phyloP scores from a whole-genome alignment of 2,329 filamentous ascomycete species.

The Xylariaceae sp. region DNA sequence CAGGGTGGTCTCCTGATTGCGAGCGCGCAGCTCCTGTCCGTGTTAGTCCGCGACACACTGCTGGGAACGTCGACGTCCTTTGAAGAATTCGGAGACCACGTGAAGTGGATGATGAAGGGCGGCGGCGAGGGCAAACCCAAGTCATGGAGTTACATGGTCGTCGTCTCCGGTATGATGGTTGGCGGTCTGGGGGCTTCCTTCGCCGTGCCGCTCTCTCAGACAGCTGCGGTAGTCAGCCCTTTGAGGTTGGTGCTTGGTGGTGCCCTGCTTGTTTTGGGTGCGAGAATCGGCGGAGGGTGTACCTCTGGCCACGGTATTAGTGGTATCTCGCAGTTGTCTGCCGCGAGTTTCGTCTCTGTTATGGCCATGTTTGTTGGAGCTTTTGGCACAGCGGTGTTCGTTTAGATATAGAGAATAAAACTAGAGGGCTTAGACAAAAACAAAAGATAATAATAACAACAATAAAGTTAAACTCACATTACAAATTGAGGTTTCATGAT shows the following conservation, averaged over 20 bases:
- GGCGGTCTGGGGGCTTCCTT: slow-evolving; percentile 40
- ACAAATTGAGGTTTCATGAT: background rate
- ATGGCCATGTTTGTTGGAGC: slow-evolving; percentile 52
- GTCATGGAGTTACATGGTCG: slow-evolving; percentile 42
- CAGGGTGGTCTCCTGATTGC: slow-evolving; percentile 56
- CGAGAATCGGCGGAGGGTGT: slow-evolving; percentile 59
- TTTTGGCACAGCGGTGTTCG: slow-evolving; percentile 25
- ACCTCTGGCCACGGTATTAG: slow-evolving; percentile 65
- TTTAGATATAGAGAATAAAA: slow-evolving; percentile 6
- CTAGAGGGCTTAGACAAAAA: background rate
- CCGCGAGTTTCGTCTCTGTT: slow-evolving; percentile 58
- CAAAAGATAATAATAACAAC: background rate
- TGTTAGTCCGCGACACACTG: slow-evolving; percentile 47
- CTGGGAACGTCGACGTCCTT: slow-evolving; percentile 58
- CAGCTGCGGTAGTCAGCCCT: slow-evolving; percentile 29
- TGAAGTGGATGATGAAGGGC: slow-evolving; percentile 35
- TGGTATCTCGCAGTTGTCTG: slow-evolving; percentile 56
- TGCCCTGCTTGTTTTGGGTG: slow-evolving; percentile 52
- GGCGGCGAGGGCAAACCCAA: slow-evolving; percentile 29
- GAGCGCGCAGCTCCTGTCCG: slow-evolving; percentile 50
- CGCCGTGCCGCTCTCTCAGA: slow-evolving; percentile 29
- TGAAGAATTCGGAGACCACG: slow-evolving; percentile 52
- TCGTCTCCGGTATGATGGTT: slow-evolving; percentile 45
- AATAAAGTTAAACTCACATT: background rate
- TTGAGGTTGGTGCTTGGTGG: slow-evolving; percentile 47